Evolutionary conservation across 164 flowering plant genomes (phyloP), one percentile per base, ranked within the genome.

Genomic region (Piper betle): DNA sequence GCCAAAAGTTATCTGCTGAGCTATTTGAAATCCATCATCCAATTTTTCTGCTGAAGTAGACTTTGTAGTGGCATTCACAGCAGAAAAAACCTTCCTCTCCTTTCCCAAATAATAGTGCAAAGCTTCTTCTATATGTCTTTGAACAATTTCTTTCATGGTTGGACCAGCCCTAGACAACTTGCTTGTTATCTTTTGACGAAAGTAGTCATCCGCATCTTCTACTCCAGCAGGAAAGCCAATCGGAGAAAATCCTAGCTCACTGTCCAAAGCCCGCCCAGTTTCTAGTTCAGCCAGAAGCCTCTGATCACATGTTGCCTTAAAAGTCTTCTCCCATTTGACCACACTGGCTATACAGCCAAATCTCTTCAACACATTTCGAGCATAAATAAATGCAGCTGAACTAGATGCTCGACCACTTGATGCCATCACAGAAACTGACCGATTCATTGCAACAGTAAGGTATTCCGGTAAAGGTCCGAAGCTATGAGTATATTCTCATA

Each of bases 251-350:
- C 86, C 85, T 41, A 69, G 77, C 61, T 88, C 97, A 18, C 82
- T 87, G 70, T 91, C 87, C 64, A 69, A 43, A 33, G 82, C 62
- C 48, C 85, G 79, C 59, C 80, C 88, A 74, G 90, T 76, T 64
- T 94, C 97, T 68, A 94, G 83, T 80, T 91, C 99, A 68, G 96
- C 73, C 65, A 80, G 67, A 64, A 88, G 81, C 74, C 88, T 79
- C 68, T 82, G 82, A 74, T 94, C 97, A 77, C 80, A 79, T 18
- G 88, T 82, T 62, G 81, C 76, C 78, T 78, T 91, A 67, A 85
- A 85, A 69, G 55, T 78, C 71, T 87, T 87, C 72, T 84, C 89
- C 97, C 99, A 94, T 55, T 83, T 95, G 52, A 73, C 57, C 25
- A 94, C 94, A 78, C 90, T 84, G 19, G 73, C 59, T 64, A 87